Conservation (phyloP, 305 asterid species). For the Fraxinus ornus region DNA sequence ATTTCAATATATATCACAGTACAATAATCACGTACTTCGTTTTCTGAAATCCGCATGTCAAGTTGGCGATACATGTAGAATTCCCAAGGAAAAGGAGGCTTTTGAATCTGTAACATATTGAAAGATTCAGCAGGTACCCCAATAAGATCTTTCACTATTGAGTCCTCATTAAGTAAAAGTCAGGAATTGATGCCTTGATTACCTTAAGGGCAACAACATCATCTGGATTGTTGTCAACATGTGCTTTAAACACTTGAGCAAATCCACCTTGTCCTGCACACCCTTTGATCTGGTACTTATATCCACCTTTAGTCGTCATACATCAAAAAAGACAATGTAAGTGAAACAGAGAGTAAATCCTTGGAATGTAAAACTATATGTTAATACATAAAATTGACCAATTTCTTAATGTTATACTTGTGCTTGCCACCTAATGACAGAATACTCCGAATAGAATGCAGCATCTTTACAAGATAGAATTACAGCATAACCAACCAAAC, state of each 20-base stretch:
- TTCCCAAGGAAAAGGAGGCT: conserved; percentile 99
- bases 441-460: background rate
- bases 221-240: conserved; percentile 61
- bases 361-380: conserved; percentile 14
- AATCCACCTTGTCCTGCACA: conserved; percentile 99
- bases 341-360: conserved; percentile 17
- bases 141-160: conserved; percentile 20
- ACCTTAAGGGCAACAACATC: conserved; percentile 92
- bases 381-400: background rate
- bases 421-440: conserved; percentile 7
- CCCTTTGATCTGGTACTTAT: conserved; percentile 89
- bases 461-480: background rate
- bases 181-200: conserved; percentile 13
- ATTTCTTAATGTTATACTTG: background rate
- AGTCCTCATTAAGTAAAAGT: conserved; percentile 18
- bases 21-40: conserved; percentile 50
- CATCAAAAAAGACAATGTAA: conserved; percentile 27
- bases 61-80: conserved; percentile 94
- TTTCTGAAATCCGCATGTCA: conserved; percentile 69
- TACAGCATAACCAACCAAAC: background rate
- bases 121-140: conserved; percentile 20
- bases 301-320: conserved; percentile 57
- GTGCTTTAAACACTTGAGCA: conserved; percentile 93
- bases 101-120: conserved; percentile 62
- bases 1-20: conserved; percentile 7